Conservation (phyloP, 345 rosid genomes). For the Citropsis articulata region DNA sequence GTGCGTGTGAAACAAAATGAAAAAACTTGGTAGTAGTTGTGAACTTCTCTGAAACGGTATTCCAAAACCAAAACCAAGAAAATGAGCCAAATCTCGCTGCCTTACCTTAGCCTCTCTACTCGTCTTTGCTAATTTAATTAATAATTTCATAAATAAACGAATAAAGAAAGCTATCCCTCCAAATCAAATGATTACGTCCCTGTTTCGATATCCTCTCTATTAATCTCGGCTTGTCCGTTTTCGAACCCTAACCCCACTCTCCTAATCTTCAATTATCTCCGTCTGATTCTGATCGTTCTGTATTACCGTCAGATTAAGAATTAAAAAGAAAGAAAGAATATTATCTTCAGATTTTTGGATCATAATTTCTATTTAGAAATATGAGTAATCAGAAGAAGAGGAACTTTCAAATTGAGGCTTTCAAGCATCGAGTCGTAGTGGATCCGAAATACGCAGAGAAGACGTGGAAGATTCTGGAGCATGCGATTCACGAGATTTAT, state of each 20-base stretch:
- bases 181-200: not conserved
- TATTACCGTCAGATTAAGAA: not conserved
- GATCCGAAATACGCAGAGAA: slow-evolving; percentile 98
- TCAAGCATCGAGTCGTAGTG: slow-evolving; percentile 94
- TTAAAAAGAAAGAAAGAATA: not conserved
- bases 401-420: slow-evolving; percentile 97
- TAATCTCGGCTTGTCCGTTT: not conserved
- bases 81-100: not conserved
- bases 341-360: not conserved
- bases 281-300: not conserved
- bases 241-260: slow-evolving; percentile 6
- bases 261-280: not conserved
- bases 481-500: slow-evolving; percentile 97
- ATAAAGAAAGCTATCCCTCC: not conserved
- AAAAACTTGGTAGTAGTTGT: not conserved
- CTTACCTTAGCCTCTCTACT: not conserved
- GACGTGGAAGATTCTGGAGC: slow-evolving; percentile 97
- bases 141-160: not conserved
- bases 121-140: not conserved
- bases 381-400: slow-evolving; percentile 99
- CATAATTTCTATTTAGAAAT: slow-evolving; percentile 4
- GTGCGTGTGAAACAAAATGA: too few species aligned
- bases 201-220: not conserved
- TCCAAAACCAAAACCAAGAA: not conserved
- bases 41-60: slow-evolving; percentile 1